Evolutionary conservation across 75 land plant species (phyloP).

Genomic region (Pseudotsuga menziesii): DNA sequence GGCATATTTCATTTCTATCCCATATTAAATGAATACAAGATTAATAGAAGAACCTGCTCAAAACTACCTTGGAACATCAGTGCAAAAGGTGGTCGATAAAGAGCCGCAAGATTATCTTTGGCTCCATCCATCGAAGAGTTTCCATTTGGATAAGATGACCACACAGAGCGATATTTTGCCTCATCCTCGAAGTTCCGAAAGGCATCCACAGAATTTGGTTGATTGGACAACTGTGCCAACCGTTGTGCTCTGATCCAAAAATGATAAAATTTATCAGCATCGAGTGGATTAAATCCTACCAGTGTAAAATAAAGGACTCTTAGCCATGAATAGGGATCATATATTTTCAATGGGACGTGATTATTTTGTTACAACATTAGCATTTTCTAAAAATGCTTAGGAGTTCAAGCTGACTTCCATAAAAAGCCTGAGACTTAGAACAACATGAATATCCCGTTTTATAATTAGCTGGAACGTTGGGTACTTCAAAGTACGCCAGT

Average conservation of each 20-base stretch:
- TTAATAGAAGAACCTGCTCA: conserved; percentile 66
- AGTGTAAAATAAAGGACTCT: too few species aligned
- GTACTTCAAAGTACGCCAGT: too few species aligned
- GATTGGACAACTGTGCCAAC: conserved; percentile 39
- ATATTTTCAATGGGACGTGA: too few species aligned
- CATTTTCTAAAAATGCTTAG: too few species aligned
- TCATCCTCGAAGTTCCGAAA: conserved; percentile 96
- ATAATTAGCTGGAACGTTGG: too few species aligned
- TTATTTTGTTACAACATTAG: too few species aligned
- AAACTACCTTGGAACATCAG: conserved; percentile 86
- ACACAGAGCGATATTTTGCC: conserved; percentile 53
- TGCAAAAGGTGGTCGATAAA: conserved; percentile 91
- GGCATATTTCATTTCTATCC: not conserved
- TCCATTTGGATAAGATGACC: conserved; percentile 45
- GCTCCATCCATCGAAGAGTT: conserved; percentile 29
- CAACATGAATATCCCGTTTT: too few species aligned
- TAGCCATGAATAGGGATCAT: too few species aligned
- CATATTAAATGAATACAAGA: not conserved
- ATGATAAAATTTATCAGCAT: too few species aligned
- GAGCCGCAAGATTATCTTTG: conserved; percentile 86
- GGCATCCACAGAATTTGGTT: conserved; percentile 69
- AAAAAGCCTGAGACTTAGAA: too few species aligned
- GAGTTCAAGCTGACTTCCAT: too few species aligned
- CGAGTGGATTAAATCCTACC: too few species aligned
- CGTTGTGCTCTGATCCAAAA: conserved; percentile 37